Evolutionary conservation across 2,329 filamentous ascomycete species (phyloP), one percentile per base, ranked within the genome.

Genomic region (Botryotinia calthae): DNA sequence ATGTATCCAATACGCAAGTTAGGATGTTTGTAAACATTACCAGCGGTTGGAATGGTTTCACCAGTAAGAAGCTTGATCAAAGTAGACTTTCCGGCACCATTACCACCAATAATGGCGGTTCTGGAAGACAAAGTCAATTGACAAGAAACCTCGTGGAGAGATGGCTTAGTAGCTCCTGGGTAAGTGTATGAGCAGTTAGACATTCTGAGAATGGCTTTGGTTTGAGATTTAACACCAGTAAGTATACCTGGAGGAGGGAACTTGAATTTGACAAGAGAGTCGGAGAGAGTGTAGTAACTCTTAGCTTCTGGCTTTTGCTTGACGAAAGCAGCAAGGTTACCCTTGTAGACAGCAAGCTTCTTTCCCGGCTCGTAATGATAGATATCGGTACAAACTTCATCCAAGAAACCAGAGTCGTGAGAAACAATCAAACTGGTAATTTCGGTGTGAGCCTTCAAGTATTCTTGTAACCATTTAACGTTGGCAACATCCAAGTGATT

Each of bases 1-100:
- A 99, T 98, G 86, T 99, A 99, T 71, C 96, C 96, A 79, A 99
- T 98, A 87, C 96, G 95, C 80, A 99, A 85, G 83, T 99, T 99
- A 77, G 96, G 96, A 82, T 99, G 96, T 87, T 98, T 98, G 87
- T 98, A 95, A 37, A 99, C 96, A 81, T 90, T 93, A 76, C 96
- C 96, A 31, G 84, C 84, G 75, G 92, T 92, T 25, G 93, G 96
- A 77, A 98, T 91, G 31, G 91, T 89, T 83, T 98, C 96, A 78
- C 95, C 96, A 18, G 96, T 99, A 73, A 99, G 87, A 74, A 99
- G 87, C 86, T 99, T 99, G 85, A 99, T 98, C 75, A 99, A 89
- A 0, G 96, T 99, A 20, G 95, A 98, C 84, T 99, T 99, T 81
- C 96, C 96, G 59, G 96, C 96, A 88, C 96, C 96, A 81, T 99